Evolutionary conservation across 2,329 filamentous ascomycete genomes (phyloP).

Genomic region (Colletotrichum graminicola): DNA sequence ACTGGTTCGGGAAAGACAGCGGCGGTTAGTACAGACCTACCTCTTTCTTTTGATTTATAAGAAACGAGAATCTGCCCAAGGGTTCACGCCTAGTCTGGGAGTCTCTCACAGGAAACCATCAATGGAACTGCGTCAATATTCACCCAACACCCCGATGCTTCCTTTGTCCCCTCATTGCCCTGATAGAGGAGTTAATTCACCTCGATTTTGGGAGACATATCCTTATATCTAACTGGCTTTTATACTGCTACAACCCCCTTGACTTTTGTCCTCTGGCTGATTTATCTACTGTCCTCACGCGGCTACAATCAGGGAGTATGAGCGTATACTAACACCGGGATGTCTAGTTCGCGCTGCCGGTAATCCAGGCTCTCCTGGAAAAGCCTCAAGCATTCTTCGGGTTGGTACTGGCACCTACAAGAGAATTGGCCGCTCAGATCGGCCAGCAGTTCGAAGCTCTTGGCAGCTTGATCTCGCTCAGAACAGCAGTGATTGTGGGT

Average conservation of each 20-base stretch:
- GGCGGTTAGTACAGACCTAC: constrained; percentile 56
- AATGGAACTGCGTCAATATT: neutral
- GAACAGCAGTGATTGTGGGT: constrained; percentile 88
- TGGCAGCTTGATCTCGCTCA: constrained; percentile 87
- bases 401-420: constrained; percentile 91
- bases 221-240: too few species aligned
- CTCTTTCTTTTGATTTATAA: neutral
- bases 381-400: constrained; percentile 88
- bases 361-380: constrained; percentile 90
- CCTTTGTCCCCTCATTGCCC: too few species aligned
- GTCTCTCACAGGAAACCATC: neutral
- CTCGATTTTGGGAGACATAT: too few species aligned
- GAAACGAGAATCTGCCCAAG: neutral
- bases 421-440: constrained; percentile 94
- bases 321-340: neutral
- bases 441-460: constrained; percentile 88
- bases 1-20: constrained; percentile 97
- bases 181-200: too few species aligned
- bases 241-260: too few species aligned
- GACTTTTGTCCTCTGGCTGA: too few species aligned
- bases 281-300: too few species aligned
- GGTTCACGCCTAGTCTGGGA: neutral
- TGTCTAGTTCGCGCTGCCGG: constrained; percentile 84
- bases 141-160: too few species aligned
- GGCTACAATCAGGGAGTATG: neutral